Base-by-base conservation (phyloP, 495 filamentous ascomycete genomes). In the Lophiotrema nucula region DNA sequence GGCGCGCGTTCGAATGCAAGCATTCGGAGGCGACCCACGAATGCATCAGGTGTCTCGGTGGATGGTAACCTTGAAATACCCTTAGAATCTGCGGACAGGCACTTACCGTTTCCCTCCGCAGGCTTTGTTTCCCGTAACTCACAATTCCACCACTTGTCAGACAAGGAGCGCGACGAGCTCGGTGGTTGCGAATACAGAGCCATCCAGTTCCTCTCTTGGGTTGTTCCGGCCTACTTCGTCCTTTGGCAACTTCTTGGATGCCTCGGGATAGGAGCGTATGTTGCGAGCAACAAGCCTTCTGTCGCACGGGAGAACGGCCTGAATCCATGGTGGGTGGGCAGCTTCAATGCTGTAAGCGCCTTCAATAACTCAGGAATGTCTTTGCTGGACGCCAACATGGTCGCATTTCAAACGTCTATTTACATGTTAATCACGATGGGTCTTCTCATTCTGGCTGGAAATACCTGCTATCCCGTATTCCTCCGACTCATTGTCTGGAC, bases 281-380 rank as follows among this genome's bases (percentile, higher is more conserved):
- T 93, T 26, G 76, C 81, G 15, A 72, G 74, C 45, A 81, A 89
- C 57, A 74, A 78, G 43, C 74, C 83, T 6, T 75, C 77, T 38
- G 68, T 81, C 10, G 74, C 88, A 0, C 68, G 74, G n/a, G 70
- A 65, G 22, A 95, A 95, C 69, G 88, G 85, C 1, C 76, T 89
- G 38, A 81, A 84, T 54, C 82, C 88, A 13, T 88, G 80, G 73
- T 89, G 85, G 86, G 74, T 81, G 37, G 86, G 86, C 15, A 77
- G 83, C 25, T 90, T 89, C 72, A 83, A 86, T 62, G 79, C 80
- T 35, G 76, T 83, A 15, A 89, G 85, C 46, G 90, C 88, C 2
- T 96, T 96, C 70, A 91, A 88, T 62, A 96, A 95, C 67, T 86
- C 81, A 19, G 90, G 90, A 19, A 92, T 96, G 90, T 83, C 82